Evolutionary conservation across 225 moss, liverwort and hornwort genomes (phyloP).

Genomic region (Pleurozium schreberi): DNA sequence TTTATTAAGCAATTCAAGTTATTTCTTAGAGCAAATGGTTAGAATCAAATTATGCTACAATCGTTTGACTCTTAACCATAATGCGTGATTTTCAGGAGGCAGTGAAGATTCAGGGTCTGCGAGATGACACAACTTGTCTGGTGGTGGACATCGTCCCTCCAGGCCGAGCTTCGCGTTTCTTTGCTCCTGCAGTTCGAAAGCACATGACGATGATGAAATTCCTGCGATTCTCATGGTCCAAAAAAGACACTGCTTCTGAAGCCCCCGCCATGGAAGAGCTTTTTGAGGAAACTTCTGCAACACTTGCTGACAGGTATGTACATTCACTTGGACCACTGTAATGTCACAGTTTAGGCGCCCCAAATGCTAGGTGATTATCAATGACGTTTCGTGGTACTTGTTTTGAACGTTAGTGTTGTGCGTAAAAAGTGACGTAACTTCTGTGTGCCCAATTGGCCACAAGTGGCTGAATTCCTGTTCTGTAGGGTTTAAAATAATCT

Average conservation of each 20-base stretch:
- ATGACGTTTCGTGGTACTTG: background rate
- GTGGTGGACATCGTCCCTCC: slow-evolving; percentile 65
- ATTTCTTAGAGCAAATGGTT: background rate
- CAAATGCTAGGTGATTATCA: background rate
- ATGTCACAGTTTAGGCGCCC: background rate
- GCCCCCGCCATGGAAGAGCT: slow-evolving; percentile 50
- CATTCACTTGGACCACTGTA: background rate
- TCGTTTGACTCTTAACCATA: background rate
- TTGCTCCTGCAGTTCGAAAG: slow-evolving; percentile 28
- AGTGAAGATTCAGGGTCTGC: slow-evolving; percentile 45
- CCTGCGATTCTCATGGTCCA: slow-evolving; percentile 24
- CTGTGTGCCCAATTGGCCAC: background rate
- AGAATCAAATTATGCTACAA: background rate
- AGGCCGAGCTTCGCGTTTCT: slow-evolving; percentile 8
- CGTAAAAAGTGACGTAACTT: background rate
- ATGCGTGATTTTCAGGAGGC: slow-evolving; percentile 33
- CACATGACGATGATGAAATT: slow-evolving; percentile 22
- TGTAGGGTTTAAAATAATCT: background rate
- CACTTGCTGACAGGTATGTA: slow-evolving; percentile 38
- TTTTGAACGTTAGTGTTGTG: background rate
- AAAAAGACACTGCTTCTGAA: background rate
- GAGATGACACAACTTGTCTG: slow-evolving; percentile 79
- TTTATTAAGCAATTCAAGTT: background rate
- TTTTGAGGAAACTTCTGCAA: slow-evolving; percentile 79
- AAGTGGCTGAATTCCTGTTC: background rate